Conservation (phyloP, 2,329 filamentous ascomycete genomes). For the Cadophora sp. region DNA sequence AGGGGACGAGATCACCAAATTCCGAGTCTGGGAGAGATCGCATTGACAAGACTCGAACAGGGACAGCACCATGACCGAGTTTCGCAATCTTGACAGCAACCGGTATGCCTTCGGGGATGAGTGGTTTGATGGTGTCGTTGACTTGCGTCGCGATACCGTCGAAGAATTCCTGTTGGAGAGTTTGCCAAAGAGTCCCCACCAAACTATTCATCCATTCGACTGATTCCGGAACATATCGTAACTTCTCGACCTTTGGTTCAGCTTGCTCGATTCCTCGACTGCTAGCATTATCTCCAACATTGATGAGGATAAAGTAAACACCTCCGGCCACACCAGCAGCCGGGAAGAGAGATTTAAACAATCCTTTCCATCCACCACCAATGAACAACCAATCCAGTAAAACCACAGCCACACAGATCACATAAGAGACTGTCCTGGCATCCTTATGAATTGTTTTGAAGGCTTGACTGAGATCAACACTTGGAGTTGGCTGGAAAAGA, state of each 20-base stretch:
- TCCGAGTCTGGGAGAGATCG: slow-evolving; percentile 36
- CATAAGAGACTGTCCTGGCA: slow-evolving; percentile 25
- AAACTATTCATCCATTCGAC: slow-evolving; percentile 36
- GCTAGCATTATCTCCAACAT: slow-evolving; percentile 21
- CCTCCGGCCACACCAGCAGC: slow-evolving; percentile 29
- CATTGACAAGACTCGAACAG: slow-evolving; percentile 32
- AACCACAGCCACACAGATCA: slow-evolving; percentile 28
- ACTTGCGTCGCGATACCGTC: slow-evolving; percentile 31
- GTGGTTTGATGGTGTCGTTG: slow-evolving; percentile 35
- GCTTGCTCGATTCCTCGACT: slow-evolving; percentile 12
- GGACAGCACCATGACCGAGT: slow-evolving; percentile 31
- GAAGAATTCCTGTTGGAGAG: slow-evolving; percentile 33
- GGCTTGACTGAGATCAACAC: slow-evolving; percentile 29
- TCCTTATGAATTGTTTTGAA: slow-evolving; percentile 31
- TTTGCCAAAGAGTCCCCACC: slow-evolving; percentile 33
- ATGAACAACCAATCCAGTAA: slow-evolving; percentile 34
- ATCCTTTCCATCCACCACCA: slow-evolving; percentile 30
- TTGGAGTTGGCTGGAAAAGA: slow-evolving; percentile 33
- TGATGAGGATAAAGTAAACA: slow-evolving; percentile 28
- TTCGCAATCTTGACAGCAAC: slow-evolving; percentile 33
- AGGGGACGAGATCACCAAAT: slow-evolving; percentile 33
- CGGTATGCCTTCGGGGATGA: slow-evolving; percentile 30
- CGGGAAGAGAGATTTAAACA: slow-evolving; percentile 32
- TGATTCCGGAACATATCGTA: slow-evolving; percentile 32
- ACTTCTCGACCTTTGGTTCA: slow-evolving; percentile 30